Percentiles rank a stretch among this genome's conserved stretches.
Evolutionary conservation across 2,329 filamentous ascomycete species (phyloP).

Genomic region (Zymoseptoria brevis): DNA sequence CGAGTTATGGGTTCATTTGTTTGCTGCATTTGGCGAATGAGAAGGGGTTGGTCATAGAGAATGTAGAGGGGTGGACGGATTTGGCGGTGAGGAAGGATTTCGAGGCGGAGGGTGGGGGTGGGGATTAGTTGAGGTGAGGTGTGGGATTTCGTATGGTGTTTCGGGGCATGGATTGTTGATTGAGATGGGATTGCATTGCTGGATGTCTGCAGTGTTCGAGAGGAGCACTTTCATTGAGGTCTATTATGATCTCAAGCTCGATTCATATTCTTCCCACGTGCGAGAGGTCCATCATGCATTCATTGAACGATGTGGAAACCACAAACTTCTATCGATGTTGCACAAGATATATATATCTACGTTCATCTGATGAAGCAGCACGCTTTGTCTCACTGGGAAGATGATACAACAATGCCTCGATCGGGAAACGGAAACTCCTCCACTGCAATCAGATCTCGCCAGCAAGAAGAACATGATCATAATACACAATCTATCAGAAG

Average conservation of each 20-base stretch:
- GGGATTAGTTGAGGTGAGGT: not conserved
- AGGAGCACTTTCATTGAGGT: no score
- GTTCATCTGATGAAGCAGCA: not conserved
- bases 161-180: not conserved
- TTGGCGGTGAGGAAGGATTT: constrained; percentile 42
- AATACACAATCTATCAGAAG: not conserved
- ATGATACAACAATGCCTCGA: not conserved
- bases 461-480: not conserved
- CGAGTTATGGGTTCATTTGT: constrained; percentile 87
- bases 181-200: not conserved
- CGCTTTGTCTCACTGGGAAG: no score
- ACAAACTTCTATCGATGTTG: not conserved
- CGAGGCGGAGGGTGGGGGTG: constrained; percentile 19
- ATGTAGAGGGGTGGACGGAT: constrained; percentile 45
- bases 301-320: no score
- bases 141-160: not conserved
- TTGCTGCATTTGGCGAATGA: constrained; percentile 87
- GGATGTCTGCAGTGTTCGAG: no score
- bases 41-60: constrained; percentile 73
- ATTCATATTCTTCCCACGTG: no score
- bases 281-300: no score
- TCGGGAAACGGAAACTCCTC: not conserved
- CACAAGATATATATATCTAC: not conserved
- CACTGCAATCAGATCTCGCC: not conserved
- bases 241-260: no score